phyloP scores from a whole-genome alignment of 352 stramenopile genomes.

The Phytopythium kandeliae region DNA sequence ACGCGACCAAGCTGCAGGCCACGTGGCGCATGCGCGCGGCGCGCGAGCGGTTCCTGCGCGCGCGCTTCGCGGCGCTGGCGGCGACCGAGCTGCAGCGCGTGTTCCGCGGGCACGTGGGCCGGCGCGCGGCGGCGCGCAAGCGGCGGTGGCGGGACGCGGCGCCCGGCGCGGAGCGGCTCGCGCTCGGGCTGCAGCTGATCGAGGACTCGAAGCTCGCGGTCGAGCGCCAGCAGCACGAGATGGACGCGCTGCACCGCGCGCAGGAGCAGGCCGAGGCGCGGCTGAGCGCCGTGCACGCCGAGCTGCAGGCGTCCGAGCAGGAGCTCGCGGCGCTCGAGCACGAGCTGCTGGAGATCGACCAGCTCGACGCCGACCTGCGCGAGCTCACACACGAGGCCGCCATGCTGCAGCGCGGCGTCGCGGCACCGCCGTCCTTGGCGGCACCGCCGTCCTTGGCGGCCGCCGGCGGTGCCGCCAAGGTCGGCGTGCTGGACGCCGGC shows the following conservation, averaged over 20 bases:
- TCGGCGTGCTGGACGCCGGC: constrained; percentile 6
- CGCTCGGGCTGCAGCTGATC: constrained; percentile 88
- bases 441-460: constrained; percentile 21
- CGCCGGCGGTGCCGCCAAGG: constrained; percentile 33
- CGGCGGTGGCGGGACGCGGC: constrained; percentile 85
- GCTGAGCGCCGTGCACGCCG: constrained; percentile 86
- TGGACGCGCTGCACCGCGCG: constrained; percentile 88
- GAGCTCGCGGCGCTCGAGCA: constrained; percentile 88
- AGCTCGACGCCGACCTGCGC: constrained; percentile 86
- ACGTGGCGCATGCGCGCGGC: constrained; percentile 85
- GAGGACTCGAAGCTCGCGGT: constrained; percentile 92
- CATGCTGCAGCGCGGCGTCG: constrained; percentile 58
- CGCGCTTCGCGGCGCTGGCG: constrained; percentile 65
- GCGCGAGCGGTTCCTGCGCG: constrained; percentile 56
- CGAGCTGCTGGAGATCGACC: constrained; percentile 91
- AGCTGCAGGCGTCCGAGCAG: constrained; percentile 88
- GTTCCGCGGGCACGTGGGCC: constrained; percentile 82
- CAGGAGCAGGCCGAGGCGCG: constrained; percentile 87
- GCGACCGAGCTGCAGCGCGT: constrained; percentile 88
- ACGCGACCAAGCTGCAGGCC: constrained; percentile 81
- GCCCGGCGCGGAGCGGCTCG: constrained; percentile 85
- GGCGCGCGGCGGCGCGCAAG: constrained; percentile 52
- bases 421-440: constrained; percentile 27
- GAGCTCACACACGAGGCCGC: constrained; percentile 90
- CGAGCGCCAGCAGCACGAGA: constrained; percentile 88